Base-by-base conservation (phyloP, 495 filamentous ascomycete species). In the Opeltia flavorubescens region DNA sequence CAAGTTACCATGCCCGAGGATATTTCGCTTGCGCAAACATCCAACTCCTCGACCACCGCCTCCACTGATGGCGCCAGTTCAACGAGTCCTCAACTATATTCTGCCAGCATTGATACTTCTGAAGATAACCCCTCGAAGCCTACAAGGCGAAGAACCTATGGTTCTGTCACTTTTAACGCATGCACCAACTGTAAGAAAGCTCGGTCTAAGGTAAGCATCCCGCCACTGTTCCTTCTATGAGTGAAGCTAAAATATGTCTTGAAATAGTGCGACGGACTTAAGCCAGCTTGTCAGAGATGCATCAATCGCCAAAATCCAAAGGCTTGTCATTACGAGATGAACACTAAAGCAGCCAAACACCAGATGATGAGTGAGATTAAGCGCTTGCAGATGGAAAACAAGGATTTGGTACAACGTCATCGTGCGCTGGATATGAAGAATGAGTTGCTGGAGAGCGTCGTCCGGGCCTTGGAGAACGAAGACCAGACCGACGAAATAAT, bases 141-240 rank as follows among this genome's bases (percentile, higher is more conserved):
- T n/a, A n/a, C n/a, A n/a, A n/a, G n/a, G n/a, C n/a, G n/a, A n/a
- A n/a, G n/a, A n/a, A n/a, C n/a, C n/a, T n/a, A n/a, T n/a, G n/a
- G 40, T 26, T 56, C 59, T 23, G 54, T 60, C 1, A 57, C 58
- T 31, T 54, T 45, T 4, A 60, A 60, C 30, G 58, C 58, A n/a
- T 60, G 58, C 44, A 59, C 51, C 11, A 60, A 48, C 18, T 60
- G 58, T 48, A 60, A 60, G 34, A 60, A 52, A 26, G 58, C 58
- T 7, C 46, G 58, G 33, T 50, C 58, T 29, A 60, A 60, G 48
- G 58, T 60, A 33, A 20, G 30, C 30, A 9, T 33, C 15, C 9
- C 30, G 15, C 15, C 9, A 9, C 30, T 33, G 30, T 33, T 33
- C 30, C 8, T 33, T 8, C 30, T 49, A 39, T 38, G 46, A 46